A percentile compares a stretch with the other conserved stretches of the same genome.
Conservation (phyloP, 2,329 filamentous ascomycete genomes). For the Ophiostoma ips region DNA sequence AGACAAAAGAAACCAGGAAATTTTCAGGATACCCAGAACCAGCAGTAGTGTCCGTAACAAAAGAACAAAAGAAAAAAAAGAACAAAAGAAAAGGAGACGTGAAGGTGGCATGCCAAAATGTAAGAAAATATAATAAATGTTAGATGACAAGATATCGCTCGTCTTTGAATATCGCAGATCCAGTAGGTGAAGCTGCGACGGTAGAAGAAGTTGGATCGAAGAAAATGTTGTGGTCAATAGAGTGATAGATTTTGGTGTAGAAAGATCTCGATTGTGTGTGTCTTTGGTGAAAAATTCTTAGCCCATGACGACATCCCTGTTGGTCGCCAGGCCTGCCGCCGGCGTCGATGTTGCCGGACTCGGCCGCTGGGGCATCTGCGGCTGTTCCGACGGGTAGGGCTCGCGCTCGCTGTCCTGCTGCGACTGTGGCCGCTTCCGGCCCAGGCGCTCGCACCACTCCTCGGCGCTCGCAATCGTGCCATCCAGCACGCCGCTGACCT, state of each 20-base stretch:
- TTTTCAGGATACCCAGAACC: not conserved
- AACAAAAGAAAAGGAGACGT: not conserved
- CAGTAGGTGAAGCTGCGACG: too few relatives aligned
- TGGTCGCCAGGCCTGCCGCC: not conserved
- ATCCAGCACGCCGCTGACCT: conserved; percentile 77
- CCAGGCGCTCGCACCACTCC: conserved; percentile 73
- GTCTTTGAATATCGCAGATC: too few relatives aligned
- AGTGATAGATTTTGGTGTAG: not conserved
- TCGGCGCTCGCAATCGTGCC: conserved; percentile 85
- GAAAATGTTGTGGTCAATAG: too few relatives aligned
- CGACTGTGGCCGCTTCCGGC: conserved; percentile 26
- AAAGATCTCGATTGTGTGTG: too few relatives aligned
- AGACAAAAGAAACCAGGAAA: too few relatives aligned
- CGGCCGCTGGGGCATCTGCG: not conserved
- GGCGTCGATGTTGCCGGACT: not conserved
- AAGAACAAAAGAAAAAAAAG: too few relatives aligned
- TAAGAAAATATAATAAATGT: too few relatives aligned
- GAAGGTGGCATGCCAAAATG: not conserved
- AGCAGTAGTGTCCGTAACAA: not conserved
- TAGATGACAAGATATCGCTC: too few relatives aligned
- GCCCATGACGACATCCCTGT: not conserved
- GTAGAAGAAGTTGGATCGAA: too few relatives aligned
- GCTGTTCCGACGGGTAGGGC: not conserved
- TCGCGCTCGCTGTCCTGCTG: not conserved
- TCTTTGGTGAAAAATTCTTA: too few relatives aligned